Base-by-base conservation (phyloP, 2,329 filamentous ascomycete genomes). In the Ophiosphaerella narmari region DNA sequence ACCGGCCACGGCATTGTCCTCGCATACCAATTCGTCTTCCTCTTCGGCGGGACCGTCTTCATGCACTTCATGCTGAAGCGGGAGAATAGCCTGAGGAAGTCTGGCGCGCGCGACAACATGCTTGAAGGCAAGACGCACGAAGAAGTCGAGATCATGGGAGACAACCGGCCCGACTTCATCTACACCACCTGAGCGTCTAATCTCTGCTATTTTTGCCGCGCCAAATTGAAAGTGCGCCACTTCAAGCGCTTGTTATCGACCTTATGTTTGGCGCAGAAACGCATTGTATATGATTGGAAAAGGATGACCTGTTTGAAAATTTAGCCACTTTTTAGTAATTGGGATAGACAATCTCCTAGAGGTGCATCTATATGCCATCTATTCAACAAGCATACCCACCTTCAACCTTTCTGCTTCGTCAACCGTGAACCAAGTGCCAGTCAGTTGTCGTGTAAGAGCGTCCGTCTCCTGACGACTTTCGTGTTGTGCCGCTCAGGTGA, bases 1-100 rank as follows among this genome's bases (percentile, higher is more conserved):
- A 81, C 85, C 4, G 92, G 92, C 2, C 91, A 97, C 63, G 86
- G 82, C 7, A 80, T 86, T 1, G 85, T 96, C 3, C 75, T 96
- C 37, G 88, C 77, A 0, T 96, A 92, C 72, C 80, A 91, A 73
- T 76, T 83, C 4, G 51, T 90, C 1, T 90, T 86, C 65, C 75
- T 91, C n/a, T 78, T 91, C 12, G 83, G 86, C 1, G 90, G 90
- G 2, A 89, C 85, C 37, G 59, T 89, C 3, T 62, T 88, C 43
- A 86, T 90, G 75, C 82, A 86, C 48, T 50, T 82, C 2, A 60
- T 88, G 43, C 78, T 94, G 18, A 75, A 76, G 33, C 75, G 79
- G 7, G 90, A 94, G 78, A 95, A 95, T 67, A 77, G 72, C 55
- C 85, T 84, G 71, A 80, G 90, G 8, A 75, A 74, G 23, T 78